Percentiles rank a stretch among this genome's conserved stretches.
phyloP scores from a whole-genome alignment of 2,329 filamentous ascomycete species.

The Hypoxylon sp. region DNA sequence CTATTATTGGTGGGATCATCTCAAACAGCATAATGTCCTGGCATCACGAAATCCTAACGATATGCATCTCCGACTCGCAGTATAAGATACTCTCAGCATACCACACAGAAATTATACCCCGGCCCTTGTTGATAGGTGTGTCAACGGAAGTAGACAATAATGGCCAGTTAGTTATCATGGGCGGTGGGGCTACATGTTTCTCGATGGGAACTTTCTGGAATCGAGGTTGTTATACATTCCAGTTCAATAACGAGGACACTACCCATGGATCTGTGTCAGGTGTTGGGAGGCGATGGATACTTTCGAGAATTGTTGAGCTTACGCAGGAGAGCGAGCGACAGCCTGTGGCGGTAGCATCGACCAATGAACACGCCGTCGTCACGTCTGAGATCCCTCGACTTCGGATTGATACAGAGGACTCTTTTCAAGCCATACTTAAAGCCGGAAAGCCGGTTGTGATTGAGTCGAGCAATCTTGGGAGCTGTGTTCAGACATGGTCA shows the following conservation, averaged over 20 bases:
- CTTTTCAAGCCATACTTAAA: constrained; percentile 68
- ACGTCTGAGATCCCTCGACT: constrained; percentile 59
- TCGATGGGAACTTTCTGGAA: constrained; percentile 92
- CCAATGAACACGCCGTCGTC: constrained; percentile 46
- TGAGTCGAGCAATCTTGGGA: constrained; percentile 70
- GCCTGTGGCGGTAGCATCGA: not conserved
- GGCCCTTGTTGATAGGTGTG: constrained; percentile 77
- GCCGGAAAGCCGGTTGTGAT: constrained; percentile 71
- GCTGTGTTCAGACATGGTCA: constrained; percentile 73
- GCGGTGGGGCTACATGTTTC: constrained; percentile 88
- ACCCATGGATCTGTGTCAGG: not conserved
- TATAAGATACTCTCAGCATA: constrained; percentile 41
- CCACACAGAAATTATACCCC: constrained; percentile 31
- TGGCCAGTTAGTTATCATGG: constrained; percentile 68
- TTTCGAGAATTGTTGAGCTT: constrained; percentile 35
- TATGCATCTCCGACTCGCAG: constrained; percentile 48
- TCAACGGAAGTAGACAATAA: constrained; percentile 59
- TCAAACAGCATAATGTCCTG: constrained; percentile 52
- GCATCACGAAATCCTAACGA: constrained; percentile 60
- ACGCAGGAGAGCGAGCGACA: constrained; percentile 20
- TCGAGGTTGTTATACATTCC: constrained; percentile 52
- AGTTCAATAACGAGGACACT: constrained; percentile 6
- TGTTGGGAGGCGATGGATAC: constrained; percentile 22
- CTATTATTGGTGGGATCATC: constrained; percentile 56
- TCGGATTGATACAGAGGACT: constrained; percentile 58